Evolutionary conservation across 1,284 basidiomycete genomes (phyloP), one percentile per base, ranked within the genome.

Genomic region (Ceratobasidium sp.): DNA sequence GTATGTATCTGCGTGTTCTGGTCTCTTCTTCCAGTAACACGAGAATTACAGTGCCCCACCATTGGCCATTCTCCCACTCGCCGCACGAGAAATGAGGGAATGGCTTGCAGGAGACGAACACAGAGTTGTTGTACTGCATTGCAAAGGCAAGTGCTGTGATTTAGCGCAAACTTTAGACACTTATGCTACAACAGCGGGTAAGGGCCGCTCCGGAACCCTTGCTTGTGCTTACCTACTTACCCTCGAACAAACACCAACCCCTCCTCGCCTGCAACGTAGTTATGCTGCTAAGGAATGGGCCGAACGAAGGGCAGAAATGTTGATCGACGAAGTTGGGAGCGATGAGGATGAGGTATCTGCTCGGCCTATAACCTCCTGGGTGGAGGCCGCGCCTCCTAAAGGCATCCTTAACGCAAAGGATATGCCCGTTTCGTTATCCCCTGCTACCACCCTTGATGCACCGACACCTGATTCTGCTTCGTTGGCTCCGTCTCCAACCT

Each of bases 121-220:
- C 9, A 87, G 92, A 64, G 92, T 96, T 17, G 92, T 91, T 5
- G 94, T 96, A 5, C 88, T 97, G 0, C 96, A 97, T 82, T 97
- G 96, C 84, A 97, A 97, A 90, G 94, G 94, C 90, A 81, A 38
- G 52, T 66, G 28, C 26, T 1, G 6, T 64, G 50, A 28, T 33
- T 28, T 44, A 23, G 1, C 12, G 33, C 20, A 54, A 20, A 33
- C 13, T 57, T 66, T 50, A 50, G 26, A 59, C 74, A 52, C 44
- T 80, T 44, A 70, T 62, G 3, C 5, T 54, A 12, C 67, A 33
- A 54, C 65, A 94, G 93, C 93, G 78, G 92, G 92, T 0, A 94
- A 96, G 84, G 94, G 94, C 17, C 88, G 94, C 67, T 94, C 93
- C 0, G 94, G 94, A 6, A 95, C 93, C 0, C 88, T 95, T 81